A percentile compares a stretch with the other conserved stretches of the same genome.
Evolutionary conservation across 148 eudicot species (phyloP).

Genomic region (Amaranthus palmeri): DNA sequence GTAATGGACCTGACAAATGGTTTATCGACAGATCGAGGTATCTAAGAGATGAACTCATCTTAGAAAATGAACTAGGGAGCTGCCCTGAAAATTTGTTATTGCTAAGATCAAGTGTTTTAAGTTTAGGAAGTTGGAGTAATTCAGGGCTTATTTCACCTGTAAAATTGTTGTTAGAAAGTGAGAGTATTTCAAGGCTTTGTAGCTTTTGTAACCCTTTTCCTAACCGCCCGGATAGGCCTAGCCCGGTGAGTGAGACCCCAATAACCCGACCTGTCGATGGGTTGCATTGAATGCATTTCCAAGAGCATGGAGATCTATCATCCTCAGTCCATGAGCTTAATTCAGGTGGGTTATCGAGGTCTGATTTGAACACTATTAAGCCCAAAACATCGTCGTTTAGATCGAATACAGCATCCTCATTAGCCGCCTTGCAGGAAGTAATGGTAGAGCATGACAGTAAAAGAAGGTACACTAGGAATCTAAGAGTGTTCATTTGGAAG

Average conservation of each 20-base stretch:
- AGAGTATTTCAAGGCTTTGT: slow-evolving; percentile 45
- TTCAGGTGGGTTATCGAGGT: slow-evolving; percentile 50
- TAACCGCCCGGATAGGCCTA: slow-evolving; percentile 64
- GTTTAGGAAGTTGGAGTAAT: slow-evolving; percentile 36
- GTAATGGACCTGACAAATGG: slow-evolving; percentile 49
- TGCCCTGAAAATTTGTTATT: slow-evolving; percentile 55
- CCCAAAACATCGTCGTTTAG: slow-evolving; percentile 89
- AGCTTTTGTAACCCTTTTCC: slow-evolving; percentile 70
- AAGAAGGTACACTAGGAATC: slow-evolving; percentile 17
- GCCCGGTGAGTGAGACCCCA: slow-evolving; percentile 37
- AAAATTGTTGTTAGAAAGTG: slow-evolving; percentile 59
- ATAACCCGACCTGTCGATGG: slow-evolving; percentile 52
- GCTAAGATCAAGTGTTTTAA: slow-evolving; percentile 64
- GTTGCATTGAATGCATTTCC: slow-evolving; percentile 64
- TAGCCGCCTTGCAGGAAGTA: slow-evolving; percentile 12
- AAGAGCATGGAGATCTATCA: slow-evolving; percentile 77
- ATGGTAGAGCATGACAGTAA: slow-evolving; percentile 19
- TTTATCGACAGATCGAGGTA: slow-evolving; percentile 72
- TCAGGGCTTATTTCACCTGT: slow-evolving; percentile 49
- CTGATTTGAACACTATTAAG: slow-evolving; percentile 85
- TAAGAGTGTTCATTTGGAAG: background rate
- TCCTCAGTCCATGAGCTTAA: slow-evolving; percentile 78
- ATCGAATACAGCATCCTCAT: slow-evolving; percentile 15
- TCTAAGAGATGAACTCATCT: slow-evolving; percentile 31
- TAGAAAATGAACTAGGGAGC: slow-evolving; percentile 32